Evolutionary conservation across 257 asterid species (phyloP).

Genomic region (Capsicum baccatum): DNA sequence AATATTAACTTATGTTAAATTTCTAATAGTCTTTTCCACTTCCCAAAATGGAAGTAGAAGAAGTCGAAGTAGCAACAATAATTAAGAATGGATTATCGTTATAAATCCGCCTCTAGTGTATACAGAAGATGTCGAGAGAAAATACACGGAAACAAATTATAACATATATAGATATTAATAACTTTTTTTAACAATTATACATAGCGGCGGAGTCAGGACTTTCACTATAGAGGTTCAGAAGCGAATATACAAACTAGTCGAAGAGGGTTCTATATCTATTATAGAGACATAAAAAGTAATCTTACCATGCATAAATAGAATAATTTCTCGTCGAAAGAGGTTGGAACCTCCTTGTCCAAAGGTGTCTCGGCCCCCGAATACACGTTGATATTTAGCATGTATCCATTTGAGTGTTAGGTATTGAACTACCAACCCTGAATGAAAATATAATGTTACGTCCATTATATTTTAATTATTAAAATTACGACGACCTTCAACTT

Average conservation of each 20-base stretch:
- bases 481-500: background rate
- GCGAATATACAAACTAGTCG: too few relatives aligned
- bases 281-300: too few relatives aligned
- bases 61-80: background rate
- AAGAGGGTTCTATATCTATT: too few relatives aligned
- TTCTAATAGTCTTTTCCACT: background rate
- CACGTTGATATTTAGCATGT: background rate
- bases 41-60: background rate
- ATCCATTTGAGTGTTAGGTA: background rate
- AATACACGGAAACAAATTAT: background rate
- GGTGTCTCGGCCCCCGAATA: too few relatives aligned
- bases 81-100: background rate
- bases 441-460: background rate
- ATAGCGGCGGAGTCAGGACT: too few relatives aligned
- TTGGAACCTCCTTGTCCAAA: too few relatives aligned
- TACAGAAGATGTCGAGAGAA: constrained; percentile 13
- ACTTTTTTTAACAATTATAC: too few relatives aligned
- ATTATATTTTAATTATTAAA: background rate
- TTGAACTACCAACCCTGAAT: constrained; percentile 23
- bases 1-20: too few relatives aligned
- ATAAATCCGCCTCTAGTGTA: background rate
- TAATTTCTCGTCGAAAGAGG: too few relatives aligned
- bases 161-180: too few relatives aligned
- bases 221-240: too few relatives aligned
- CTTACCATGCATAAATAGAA: too few relatives aligned